phyloP scores from a whole-genome alignment of 2,329 filamentous ascomycete genomes.

The Teratosphaeriaceae sp. region DNA sequence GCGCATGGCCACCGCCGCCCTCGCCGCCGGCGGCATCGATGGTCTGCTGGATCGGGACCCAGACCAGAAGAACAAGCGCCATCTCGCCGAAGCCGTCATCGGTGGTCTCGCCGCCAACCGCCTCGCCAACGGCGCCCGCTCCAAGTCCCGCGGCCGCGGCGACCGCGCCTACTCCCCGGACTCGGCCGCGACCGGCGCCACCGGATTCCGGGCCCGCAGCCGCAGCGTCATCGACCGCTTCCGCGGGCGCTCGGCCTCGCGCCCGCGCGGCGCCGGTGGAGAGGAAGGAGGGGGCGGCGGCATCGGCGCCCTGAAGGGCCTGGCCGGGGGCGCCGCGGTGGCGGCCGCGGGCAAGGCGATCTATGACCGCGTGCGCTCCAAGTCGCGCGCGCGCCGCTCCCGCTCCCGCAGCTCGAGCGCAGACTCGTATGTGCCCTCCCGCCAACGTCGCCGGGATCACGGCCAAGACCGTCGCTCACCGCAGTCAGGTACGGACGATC shows the following conservation, averaged over 20 bases:
- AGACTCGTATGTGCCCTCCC: slow-evolving; percentile 47
- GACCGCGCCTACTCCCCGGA: slow-evolving; percentile 35
- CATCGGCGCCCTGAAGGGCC: slow-evolving; percentile 41
- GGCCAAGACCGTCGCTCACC: slow-evolving; percentile 33
- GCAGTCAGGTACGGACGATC: slow-evolving; percentile 30
- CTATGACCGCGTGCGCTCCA: slow-evolving; percentile 50
- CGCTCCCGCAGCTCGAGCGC: slow-evolving; percentile 40
- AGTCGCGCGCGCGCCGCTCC: slow-evolving; percentile 44
- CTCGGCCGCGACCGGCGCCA: slow-evolving; percentile 19
- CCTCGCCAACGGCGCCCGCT: slow-evolving; percentile 71
- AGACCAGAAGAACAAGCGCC: slow-evolving; percentile 68
- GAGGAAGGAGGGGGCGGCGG: slow-evolving; percentile 33
- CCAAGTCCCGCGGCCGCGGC: slow-evolving; percentile 54
- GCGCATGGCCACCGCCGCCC: slow-evolving; percentile 80
- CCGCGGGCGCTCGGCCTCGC: slow-evolving; percentile 46
- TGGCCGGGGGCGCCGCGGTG: slow-evolving; percentile 43
- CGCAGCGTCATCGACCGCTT: slow-evolving; percentile 47
- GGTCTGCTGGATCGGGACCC: slow-evolving; percentile 62
- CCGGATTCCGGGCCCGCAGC: slow-evolving; percentile 55
- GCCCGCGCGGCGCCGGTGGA: slow-evolving; percentile 29
- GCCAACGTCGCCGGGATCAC: slow-evolving; percentile 37
- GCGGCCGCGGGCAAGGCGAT: slow-evolving; percentile 46
- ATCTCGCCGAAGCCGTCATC: slow-evolving; percentile 78
- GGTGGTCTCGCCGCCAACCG: slow-evolving; percentile 83
- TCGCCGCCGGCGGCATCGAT: slow-evolving; percentile 80